Conservation (phyloP, 106 monocot genomes). For the Phalaenopsis aphrodite region DNA sequence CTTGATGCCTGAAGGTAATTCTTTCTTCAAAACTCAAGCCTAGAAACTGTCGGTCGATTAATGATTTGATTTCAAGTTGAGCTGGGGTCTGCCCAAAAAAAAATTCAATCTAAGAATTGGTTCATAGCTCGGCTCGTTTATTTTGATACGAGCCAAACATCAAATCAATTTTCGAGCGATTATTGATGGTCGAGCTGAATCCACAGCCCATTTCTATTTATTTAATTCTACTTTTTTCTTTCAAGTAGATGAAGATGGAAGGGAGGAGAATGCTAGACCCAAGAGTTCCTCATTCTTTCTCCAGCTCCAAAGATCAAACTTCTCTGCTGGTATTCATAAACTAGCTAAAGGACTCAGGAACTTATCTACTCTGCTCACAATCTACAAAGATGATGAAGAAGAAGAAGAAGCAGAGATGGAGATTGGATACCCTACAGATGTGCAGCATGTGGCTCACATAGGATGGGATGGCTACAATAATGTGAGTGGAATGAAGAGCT, state of each 20-base stretch:
- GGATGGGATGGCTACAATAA: slow-evolving; percentile 48
- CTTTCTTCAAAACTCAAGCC: background rate
- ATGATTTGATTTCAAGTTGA: no score
- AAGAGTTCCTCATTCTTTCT: slow-evolving; percentile 19
- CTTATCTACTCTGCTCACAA: slow-evolving; percentile 40
- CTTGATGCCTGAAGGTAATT: slow-evolving; percentile 14
- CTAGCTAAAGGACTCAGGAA: slow-evolving; percentile 55
- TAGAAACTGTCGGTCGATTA: background rate
- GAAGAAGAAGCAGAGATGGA: slow-evolving; percentile 41
- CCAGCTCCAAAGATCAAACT: slow-evolving; percentile 12
- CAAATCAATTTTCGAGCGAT: no score
- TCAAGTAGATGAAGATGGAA: background rate
- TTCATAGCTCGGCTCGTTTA: background rate
- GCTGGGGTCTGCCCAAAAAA: no score
- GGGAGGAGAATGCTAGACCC: background rate
- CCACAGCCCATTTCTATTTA: no score
- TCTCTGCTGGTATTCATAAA: slow-evolving; percentile 31
- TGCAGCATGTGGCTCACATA: slow-evolving; percentile 59
- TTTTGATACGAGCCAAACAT: background rate
- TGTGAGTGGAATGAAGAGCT: slow-evolving; percentile 22
- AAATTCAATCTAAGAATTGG: no score
- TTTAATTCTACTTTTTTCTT: background rate
- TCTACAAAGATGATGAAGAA: slow-evolving; percentile 38
- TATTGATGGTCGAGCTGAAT: no score
- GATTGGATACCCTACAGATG: slow-evolving; percentile 64